Evolutionary conservation across 2,329 filamentous ascomycete genomes (phyloP).

Genomic region (Chaetoscypha palmicola): DNA sequence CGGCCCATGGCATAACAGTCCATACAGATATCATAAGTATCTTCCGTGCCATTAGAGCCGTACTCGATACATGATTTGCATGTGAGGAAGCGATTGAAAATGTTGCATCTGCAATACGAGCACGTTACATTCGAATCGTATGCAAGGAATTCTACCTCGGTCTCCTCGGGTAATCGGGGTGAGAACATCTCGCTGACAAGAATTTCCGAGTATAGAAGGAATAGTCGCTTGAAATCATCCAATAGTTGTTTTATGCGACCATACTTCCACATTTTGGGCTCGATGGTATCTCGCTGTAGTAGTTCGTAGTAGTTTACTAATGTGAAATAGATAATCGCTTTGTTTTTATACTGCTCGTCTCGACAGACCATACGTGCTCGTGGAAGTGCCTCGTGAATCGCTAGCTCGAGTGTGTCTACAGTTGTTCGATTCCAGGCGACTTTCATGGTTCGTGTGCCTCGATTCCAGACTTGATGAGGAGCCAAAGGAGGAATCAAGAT

Average conservation of each 20-base stretch:
- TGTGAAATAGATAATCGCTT: conserved; percentile 87
- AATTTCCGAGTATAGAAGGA: conserved; percentile 69
- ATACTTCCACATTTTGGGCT: conserved; percentile 37
- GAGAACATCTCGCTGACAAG: conserved; percentile 82
- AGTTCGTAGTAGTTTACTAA: conserved; percentile 71
- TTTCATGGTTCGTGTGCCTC: conserved; percentile 92
- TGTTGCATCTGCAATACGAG: conserved; percentile 91
- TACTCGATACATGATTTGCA: conserved; percentile 73
- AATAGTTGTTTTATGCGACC: conserved; percentile 60
- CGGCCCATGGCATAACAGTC: conserved; percentile 98
- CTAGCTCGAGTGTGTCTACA: conserved; percentile 81
- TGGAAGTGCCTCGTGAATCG: conserved; percentile 78
- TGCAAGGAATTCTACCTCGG: conserved; percentile 64
- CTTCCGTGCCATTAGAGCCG: conserved; percentile 63
- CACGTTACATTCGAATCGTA: conserved; percentile 93
- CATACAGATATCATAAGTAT: conserved; percentile 95
- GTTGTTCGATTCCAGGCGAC: conserved; percentile 97
- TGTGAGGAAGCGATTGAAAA: conserved; percentile 94
- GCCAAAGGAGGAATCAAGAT: conserved; percentile 89
- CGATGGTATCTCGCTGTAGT: conserved; percentile 41
- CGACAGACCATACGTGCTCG: conserved; percentile 87
- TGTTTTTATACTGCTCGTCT: conserved; percentile 98
- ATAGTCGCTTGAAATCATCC: conserved; percentile 75
- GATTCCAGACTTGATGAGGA: conserved; percentile 97
- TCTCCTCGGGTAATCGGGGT: conserved; percentile 53